These are phyloP conservation scores for Xerocomellus amylosporus DNA, from an alignment of 768 basidiomycete species.

Conservation along the genomic window DNA sequence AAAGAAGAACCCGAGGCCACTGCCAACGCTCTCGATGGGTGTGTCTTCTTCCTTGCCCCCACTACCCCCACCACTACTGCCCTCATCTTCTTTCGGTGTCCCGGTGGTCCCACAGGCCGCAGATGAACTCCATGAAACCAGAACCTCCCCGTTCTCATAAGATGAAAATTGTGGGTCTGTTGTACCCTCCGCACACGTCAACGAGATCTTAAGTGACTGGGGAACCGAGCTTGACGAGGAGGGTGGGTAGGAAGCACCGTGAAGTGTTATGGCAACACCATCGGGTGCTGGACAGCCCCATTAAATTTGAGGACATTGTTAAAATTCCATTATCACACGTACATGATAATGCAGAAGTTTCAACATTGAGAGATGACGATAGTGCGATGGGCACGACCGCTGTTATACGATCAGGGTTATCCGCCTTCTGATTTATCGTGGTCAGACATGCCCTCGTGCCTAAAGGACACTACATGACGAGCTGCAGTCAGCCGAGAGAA, in stretches of 20 bases:
- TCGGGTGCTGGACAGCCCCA: slow-evolving; percentile 43
- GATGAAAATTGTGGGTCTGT: slow-evolving; percentile 52
- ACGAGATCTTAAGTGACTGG: slow-evolving; percentile 60
- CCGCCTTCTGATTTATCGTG: slow-evolving; percentile 58
- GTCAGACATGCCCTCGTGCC: slow-evolving; percentile 77
- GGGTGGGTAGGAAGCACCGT: slow-evolving; percentile 61
- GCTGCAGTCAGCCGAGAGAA: slow-evolving; percentile 5
- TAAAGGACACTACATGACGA: slow-evolving; percentile 51
- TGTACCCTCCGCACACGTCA: slow-evolving; percentile 50
- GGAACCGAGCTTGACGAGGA: slow-evolving; percentile 40
- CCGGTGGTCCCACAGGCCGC: slow-evolving; percentile 51
- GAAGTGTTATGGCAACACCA: slow-evolving; percentile 53
- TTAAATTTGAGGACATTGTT: slow-evolving; percentile 1
- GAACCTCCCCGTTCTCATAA: slow-evolving; percentile 55
- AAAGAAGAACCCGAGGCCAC: slow-evolving; percentile 88
- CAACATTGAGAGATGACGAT: slow-evolving; percentile 27
- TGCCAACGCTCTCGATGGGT: slow-evolving; percentile 49
- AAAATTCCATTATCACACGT: slow-evolving; percentile 28
- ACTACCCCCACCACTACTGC: slow-evolving; percentile 14
- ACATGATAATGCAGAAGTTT: slow-evolving; percentile 34
- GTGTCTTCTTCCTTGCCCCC: slow-evolving; percentile 22
- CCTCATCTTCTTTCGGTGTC: slow-evolving; percentile 28
- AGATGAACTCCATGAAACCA: slow-evolving; percentile 60
- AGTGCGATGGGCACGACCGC: slow-evolving; percentile 75
- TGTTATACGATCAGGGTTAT: slow-evolving; percentile 55